Conservation (phyloP, 169 alveolate genomes). For the Perkinsus olseni region DNA sequence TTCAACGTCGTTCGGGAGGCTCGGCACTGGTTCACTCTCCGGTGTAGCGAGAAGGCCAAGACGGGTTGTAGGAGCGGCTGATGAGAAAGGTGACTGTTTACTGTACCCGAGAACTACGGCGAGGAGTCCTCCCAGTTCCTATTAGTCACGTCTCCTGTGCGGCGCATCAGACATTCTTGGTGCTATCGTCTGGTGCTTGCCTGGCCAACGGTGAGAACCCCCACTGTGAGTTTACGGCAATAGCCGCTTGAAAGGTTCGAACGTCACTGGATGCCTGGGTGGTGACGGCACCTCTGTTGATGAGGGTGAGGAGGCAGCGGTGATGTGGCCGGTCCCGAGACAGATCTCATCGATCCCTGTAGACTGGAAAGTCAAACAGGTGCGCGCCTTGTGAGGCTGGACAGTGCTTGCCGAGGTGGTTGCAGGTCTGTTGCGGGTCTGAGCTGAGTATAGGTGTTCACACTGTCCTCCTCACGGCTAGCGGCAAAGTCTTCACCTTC, state of each 20-base stretch:
- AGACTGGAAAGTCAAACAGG: not conserved
- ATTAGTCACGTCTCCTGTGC: not conserved
- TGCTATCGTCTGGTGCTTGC: not conserved
- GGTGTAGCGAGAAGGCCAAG: not conserved
- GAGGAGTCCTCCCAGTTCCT: not conserved
- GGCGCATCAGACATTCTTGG: not conserved
- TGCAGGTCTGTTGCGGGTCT: not conserved
- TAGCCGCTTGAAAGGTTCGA: not conserved
- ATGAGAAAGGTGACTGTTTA: not conserved
- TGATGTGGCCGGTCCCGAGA: not conserved
- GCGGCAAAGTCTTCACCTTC: not conserved
- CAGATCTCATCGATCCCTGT: not conserved
- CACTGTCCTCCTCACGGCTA: not conserved
- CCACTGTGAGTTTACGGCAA: not conserved
- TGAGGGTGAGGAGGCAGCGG: not conserved
- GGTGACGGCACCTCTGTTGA: not conserved
- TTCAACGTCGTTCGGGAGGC: not conserved
- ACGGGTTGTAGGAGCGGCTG: not conserved
- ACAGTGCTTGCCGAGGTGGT: not conserved
- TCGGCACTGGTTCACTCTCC: not conserved
- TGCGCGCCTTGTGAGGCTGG: not conserved
- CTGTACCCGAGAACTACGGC: not conserved
- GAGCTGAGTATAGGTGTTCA: not conserved
- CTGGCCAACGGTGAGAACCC: not conserved
- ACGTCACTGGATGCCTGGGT: not conserved